phyloP scores from a whole-genome alignment of 345 rosid genomes.

The Noccaea caerulescens region DNA sequence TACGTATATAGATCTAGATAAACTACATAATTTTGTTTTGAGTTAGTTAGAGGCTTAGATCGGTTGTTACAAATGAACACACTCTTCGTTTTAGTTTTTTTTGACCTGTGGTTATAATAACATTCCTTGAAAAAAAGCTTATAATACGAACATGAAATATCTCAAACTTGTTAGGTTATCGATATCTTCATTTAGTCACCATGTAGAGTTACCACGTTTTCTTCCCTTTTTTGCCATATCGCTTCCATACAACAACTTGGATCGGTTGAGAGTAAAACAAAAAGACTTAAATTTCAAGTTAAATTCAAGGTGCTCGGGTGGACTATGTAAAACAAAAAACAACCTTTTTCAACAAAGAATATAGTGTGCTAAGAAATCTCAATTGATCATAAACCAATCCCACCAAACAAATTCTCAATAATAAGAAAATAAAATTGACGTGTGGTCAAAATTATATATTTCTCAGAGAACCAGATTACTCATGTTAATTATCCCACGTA shows the following conservation, averaged over 20 bases:
- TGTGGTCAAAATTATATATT: not conserved
- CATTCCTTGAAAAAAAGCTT: not conserved
- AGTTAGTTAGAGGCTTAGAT: slow-evolving; percentile 19
- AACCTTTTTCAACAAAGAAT: not conserved
- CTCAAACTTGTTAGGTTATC: slow-evolving; percentile 12
- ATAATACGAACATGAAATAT: not conserved
- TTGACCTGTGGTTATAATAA: slow-evolving; percentile 1
- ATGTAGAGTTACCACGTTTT: slow-evolving; percentile 13
- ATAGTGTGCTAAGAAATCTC: not conserved
- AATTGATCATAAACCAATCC: slow-evolving; percentile 11
- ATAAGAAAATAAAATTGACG: not conserved
- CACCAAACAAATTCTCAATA: not conserved
- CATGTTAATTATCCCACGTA: slow-evolving; percentile 23
- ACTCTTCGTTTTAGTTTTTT: slow-evolving; percentile 12
- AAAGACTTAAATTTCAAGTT: slow-evolving; percentile 2
- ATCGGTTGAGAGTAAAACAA: slow-evolving; percentile 14
- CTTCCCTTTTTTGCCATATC: not conserved
- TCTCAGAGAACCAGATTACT: not conserved
- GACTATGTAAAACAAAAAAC: not conserved
- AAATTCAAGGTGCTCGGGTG: not conserved
- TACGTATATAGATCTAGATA: too few species aligned
- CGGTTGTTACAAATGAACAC: slow-evolving; percentile 22
- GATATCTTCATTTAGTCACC: slow-evolving; percentile 8
- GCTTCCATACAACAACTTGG: slow-evolving; percentile 17
- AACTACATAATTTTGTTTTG: not conserved